Evolutionary conservation across 2,329 filamentous ascomycete genomes (phyloP), one percentile per base, ranked within the genome.

Genomic region (Achaetomium macrosporum): DNA sequence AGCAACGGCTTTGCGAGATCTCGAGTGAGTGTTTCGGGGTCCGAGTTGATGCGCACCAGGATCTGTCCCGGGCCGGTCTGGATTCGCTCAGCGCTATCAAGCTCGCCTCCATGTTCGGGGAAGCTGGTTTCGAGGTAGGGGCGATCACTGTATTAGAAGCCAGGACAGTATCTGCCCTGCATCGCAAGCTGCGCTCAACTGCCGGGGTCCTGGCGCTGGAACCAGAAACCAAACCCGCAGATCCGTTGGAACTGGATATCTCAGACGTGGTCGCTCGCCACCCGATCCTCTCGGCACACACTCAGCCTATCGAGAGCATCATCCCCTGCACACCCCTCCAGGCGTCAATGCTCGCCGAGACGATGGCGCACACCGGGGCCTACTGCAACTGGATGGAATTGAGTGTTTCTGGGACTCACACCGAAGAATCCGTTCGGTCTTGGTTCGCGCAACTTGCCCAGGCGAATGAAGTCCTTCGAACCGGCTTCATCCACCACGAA

Each of bases 311-410:
- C n/a, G 65, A 77, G 3, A 60, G 56, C 6, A 66, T 81, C 5
- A 63, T 79, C 16, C 76, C 77, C 5, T 93, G 88, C 65, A 91
- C 84, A 4, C 77, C 83, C 13, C 73, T 93, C 10, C 91, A 96
- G 62, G 72, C 78, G 16, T 84, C 88, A 1, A 95, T 96, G 89
- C 74, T 96, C 15, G 75, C 81, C 0, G 89, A 95, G 69, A 91
- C 88, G 0, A 68, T 75, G 2, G 74, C 72, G 16, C 73, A 84
- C 55, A 58, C 74, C 2, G 70, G 69, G 43, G 76, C 84, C 8
- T 96, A 96, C 64, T 87, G 85, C 69, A 96, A 96, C 61, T 84
- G 84, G 73, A 72, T 93, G 11, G 79, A 87, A 60, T 65, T 95
- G 1, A 72, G 79, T n/a, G 69, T 87, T 11, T 65, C 74, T 0